Evolutionary conservation across 225 moss, liverwort and hornwort genomes (phyloP).

Genomic region (Takakia lepidozioides): DNA sequence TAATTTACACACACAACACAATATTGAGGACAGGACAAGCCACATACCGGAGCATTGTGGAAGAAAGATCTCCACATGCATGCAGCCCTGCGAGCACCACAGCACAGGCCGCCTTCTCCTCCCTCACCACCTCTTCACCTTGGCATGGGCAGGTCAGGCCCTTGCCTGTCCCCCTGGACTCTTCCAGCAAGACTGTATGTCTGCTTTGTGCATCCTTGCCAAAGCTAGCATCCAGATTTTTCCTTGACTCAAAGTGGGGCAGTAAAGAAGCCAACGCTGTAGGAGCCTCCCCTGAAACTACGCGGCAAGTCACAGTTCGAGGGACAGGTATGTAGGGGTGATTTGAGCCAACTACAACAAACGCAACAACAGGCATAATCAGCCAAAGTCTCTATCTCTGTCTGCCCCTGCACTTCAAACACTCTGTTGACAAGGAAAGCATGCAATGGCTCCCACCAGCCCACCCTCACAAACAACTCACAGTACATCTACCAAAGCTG

Average conservation of each 20-base stretch:
- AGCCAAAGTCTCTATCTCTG: too few relatives aligned
- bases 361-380: too few relatives aligned
- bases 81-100: slow-evolving; percentile 51
- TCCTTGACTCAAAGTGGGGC: slow-evolving; percentile 12
- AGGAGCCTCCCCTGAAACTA: slow-evolving; percentile 36
- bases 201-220: too few relatives aligned
- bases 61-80: slow-evolving; percentile 60
- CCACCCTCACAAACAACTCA: too few relatives aligned
- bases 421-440: too few relatives aligned
- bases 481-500: too few relatives aligned
- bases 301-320: slow-evolving; percentile 43
- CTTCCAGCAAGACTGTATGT: too few relatives aligned
- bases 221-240: too few relatives aligned
- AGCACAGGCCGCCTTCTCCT: slow-evolving; percentile 12
- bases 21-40: too few relatives aligned
- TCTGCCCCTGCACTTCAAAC: too few relatives aligned
- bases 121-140: not conserved
- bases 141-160: not conserved
- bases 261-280: slow-evolving; percentile 30
- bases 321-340: slow-evolving; percentile 23
- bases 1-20: too few relatives aligned
- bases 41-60: slow-evolving; percentile 50
- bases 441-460: too few relatives aligned
- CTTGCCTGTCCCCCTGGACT: slow-evolving; percentile 2
- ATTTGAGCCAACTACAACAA: slow-evolving; percentile 24